Percentiles rank a stretch among this genome's conserved stretches.
phyloP scores from a whole-genome alignment of 352 stramenopile genomes.

The Phytophthora macrochlamydospora region DNA sequence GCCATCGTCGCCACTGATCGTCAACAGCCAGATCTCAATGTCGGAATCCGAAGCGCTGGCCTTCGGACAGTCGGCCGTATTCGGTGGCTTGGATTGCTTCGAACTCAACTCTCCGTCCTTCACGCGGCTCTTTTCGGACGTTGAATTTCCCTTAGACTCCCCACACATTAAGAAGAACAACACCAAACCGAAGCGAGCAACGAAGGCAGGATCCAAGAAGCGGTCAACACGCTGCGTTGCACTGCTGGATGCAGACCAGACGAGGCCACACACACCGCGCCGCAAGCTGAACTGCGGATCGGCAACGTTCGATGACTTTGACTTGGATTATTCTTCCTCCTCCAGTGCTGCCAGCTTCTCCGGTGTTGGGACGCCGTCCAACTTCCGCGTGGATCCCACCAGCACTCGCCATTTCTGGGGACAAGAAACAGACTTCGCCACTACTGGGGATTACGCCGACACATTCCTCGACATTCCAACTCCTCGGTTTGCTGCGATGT shows the following conservation, averaged over 20 bases:
- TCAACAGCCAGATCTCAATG: conserved; percentile 38
- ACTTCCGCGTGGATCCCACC: conserved; percentile 44
- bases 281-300: conserved; percentile 67
- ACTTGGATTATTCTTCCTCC: conserved; percentile 26
- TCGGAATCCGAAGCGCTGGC: conserved; percentile 22
- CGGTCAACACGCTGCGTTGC: conserved; percentile 56
- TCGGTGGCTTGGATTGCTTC: conserved; percentile 66
- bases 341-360: conserved; percentile 37
- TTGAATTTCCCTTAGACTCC: conserved; percentile 22
- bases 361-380: conserved; percentile 73
- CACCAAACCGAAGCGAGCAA: conserved; percentile 34
- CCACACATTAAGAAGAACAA: conserved; percentile 44
- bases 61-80: conserved; percentile 46
- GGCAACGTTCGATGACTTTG: conserved; percentile 63
- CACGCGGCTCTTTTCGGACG: conserved; percentile 47
- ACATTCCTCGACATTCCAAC: conserved; percentile 81
- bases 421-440: conserved; percentile 61
- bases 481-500: conserved; percentile 60
- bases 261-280: conserved; percentile 69
- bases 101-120: conserved; percentile 77
- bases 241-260: conserved; percentile 52
- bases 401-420: conserved; percentile 63
- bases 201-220: conserved; percentile 52
- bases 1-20: conserved; percentile 25
- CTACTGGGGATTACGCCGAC: conserved; percentile 46